phyloP scores from a whole-genome alignment of 2,329 filamentous ascomycete species.

The Diaporthe sp. region DNA sequence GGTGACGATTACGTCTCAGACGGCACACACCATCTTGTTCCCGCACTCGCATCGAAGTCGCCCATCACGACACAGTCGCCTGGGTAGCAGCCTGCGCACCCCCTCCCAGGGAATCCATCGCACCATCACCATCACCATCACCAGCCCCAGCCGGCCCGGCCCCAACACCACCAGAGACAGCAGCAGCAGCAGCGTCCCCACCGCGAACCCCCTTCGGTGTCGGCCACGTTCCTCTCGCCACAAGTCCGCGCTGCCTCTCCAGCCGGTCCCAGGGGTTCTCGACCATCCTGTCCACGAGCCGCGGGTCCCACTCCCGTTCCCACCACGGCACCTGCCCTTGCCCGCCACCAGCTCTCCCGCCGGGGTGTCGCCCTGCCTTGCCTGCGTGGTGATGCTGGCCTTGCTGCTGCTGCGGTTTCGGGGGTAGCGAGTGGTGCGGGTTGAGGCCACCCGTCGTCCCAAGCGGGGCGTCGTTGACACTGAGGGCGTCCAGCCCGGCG shows the following conservation, averaged over 20 bases:
- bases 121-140: slow-evolving; percentile 32
- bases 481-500: slow-evolving; percentile 46
- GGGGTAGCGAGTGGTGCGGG: background rate
- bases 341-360: slow-evolving; percentile 49
- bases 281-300: slow-evolving; percentile 77
- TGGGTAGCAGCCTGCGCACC: background rate
- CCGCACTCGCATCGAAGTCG: background rate
- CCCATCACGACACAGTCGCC: background rate
- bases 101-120: background rate
- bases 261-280: slow-evolving; percentile 78
- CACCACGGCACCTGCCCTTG: slow-evolving; percentile 66
- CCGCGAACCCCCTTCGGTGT: slow-evolving; percentile 39
- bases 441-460: background rate
- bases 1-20: background rate
- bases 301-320: slow-evolving; percentile 76
- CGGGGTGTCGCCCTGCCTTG: background rate
- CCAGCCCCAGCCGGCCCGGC: background rate
- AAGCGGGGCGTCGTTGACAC: slow-evolving; percentile 23
- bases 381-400: slow-evolving; percentile 20
- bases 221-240: slow-evolving; percentile 62
- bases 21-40: background rate
- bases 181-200: background rate
- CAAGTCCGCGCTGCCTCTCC: slow-evolving; percentile 61
- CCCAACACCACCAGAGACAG: background rate
- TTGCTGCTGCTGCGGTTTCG: slow-evolving; percentile 35